phyloP scores from a whole-genome alignment of 805 yeast genomes.

The Candida railenensis region DNA sequence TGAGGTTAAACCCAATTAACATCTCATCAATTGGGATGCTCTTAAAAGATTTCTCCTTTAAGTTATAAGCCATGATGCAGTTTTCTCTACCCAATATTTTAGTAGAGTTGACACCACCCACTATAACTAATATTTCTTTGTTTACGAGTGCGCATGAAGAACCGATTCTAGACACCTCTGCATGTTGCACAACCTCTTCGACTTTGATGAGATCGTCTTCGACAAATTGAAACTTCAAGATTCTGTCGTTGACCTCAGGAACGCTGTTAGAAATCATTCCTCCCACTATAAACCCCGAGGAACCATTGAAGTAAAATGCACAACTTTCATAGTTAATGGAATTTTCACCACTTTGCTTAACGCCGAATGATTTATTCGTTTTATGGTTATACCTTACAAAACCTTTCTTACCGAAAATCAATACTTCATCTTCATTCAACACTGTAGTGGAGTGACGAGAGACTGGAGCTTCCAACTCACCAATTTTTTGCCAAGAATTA shows the following conservation, averaged over 20 bases:
- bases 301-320: constrained; percentile 28
- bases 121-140: constrained; percentile 38
- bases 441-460: constrained; percentile 49
- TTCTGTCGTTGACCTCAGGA: constrained; percentile 29
- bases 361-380: constrained; percentile 13
- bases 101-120: constrained; percentile 57
- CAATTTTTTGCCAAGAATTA: constrained; percentile 39
- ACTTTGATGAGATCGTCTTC: constrained; percentile 12
- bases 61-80: constrained; percentile 36
- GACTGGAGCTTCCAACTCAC: constrained; percentile 44
- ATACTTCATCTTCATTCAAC: constrained; percentile 22
- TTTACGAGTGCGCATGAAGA: constrained; percentile 32
- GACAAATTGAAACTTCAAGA: constrained; percentile 32
- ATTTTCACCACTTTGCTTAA: constrained; percentile 14
- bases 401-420: constrained; percentile 44
- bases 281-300: constrained; percentile 47
- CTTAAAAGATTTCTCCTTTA: constrained; percentile 13
- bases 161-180: constrained; percentile 49
- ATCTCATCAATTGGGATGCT: constrained; percentile 34
- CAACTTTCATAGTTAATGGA: constrained; percentile 31
- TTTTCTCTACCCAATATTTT: constrained; percentile 29
- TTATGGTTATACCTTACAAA: constrained; percentile 20
- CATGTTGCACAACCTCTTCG: constrained; percentile 17
- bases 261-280: constrained; percentile 35
- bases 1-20: constrained; percentile 53